Evolutionary conservation across 805 yeast genomes (phyloP).

Genomic region (Metschnikowia borealis): DNA sequence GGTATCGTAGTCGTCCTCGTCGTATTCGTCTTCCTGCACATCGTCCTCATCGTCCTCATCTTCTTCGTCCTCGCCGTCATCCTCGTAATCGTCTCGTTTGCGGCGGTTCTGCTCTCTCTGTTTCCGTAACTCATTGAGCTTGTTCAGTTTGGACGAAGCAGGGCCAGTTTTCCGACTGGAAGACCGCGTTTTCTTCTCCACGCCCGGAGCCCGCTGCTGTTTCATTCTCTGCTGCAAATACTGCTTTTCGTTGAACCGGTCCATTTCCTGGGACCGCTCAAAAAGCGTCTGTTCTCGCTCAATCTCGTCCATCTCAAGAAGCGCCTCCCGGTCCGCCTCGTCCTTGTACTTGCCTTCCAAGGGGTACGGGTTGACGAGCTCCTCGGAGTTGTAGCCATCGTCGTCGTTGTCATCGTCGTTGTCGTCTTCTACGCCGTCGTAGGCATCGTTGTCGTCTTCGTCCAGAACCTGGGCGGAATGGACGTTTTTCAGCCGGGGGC

Average conservation of each 20-base stretch:
- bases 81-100: constrained; percentile 20
- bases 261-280: constrained; percentile 90
- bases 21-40: constrained; percentile 25
- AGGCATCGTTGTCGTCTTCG: constrained; percentile 19
- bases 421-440: constrained; percentile 17
- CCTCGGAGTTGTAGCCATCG: constrained; percentile 29
- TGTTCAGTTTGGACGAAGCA: constrained; percentile 41
- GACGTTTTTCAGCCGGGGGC: constrained; percentile 6
- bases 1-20: constrained; percentile 41
- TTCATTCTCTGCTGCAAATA: constrained; percentile 79
- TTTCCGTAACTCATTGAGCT: constrained; percentile 68
- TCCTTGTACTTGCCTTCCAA: constrained; percentile 87
- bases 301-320: constrained; percentile 80
- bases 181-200: constrained; percentile 32
- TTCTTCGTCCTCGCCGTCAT: constrained; percentile 23
- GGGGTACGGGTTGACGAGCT: constrained; percentile 75
- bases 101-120: constrained; percentile 62
- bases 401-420: constrained; percentile 12
- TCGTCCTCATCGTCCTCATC: constrained; percentile 40
- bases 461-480: constrained; percentile 18
- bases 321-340: constrained; percentile 64
- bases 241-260: constrained; percentile 78
- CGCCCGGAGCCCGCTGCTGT: constrained; percentile 38
- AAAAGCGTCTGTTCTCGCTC: constrained; percentile 87
- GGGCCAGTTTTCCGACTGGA: constrained; percentile 27